Conservation (phyloP, 331 rosid species). For the Cydonia oblonga region DNA sequence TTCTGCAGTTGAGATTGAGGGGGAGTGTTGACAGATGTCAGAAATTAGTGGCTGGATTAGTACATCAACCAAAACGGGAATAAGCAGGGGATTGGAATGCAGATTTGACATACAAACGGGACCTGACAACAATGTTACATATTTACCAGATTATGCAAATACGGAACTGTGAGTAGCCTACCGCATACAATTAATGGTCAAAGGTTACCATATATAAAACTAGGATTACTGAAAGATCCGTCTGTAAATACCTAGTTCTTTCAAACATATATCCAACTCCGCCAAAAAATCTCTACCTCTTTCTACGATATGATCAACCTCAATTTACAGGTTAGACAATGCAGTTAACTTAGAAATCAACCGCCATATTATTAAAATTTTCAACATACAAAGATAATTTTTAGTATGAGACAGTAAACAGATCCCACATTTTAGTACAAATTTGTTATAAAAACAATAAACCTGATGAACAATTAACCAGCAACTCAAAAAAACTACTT, state of each 20-base stretch:
- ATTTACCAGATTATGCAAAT: neutral
- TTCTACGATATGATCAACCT: neutral
- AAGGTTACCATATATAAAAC: neutral
- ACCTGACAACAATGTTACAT: neutral
- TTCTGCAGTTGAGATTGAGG: neutral
- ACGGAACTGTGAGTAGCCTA: neutral
- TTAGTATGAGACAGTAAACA: neutral
- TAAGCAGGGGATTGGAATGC: neutral
- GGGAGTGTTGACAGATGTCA: neutral
- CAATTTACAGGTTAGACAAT: neutral
- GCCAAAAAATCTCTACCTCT: neutral
- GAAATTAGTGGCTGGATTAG: neutral
- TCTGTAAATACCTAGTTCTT: neutral
- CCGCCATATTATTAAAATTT: neutral
- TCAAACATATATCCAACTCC: neutral
- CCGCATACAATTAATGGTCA: neutral
- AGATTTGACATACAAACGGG: neutral
- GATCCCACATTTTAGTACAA: neutral
- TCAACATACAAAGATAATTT: neutral
- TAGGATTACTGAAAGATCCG: neutral
- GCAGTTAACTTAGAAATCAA: neutral
- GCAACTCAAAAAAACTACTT: neutral
- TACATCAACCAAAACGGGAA: neutral
- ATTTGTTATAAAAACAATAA: too few species aligned
- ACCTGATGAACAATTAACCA: neutral